Percentiles rank a stretch among this genome's conserved stretches.
Conservation (phyloP, 2,329 filamentous ascomycete species). For the Exophiala bonariae region DNA sequence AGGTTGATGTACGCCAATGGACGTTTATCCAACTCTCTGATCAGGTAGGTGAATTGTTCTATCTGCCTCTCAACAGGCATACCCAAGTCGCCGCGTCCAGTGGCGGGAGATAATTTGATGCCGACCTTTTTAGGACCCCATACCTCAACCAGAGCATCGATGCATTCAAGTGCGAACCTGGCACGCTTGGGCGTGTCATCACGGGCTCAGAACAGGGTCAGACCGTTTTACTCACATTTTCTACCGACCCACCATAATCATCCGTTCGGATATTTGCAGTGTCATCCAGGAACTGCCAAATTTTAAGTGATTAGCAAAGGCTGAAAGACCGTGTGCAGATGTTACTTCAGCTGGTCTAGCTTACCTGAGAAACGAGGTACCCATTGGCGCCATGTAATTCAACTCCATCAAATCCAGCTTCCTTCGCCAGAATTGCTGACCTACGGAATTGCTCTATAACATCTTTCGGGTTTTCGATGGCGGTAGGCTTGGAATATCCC, state of each 20-base stretch:
- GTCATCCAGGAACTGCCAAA: constrained; percentile 50
- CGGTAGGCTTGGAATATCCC: constrained; percentile 1
- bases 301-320: too few relatives aligned
- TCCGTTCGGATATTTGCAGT: constrained; percentile 50
- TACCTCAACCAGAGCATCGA: constrained; percentile 42
- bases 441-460: neutral
- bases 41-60: constrained; percentile 5
- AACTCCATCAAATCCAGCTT: constrained; percentile 56
- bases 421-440: constrained; percentile 52
- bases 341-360: neutral
- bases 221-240: constrained; percentile 1
- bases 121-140: constrained; percentile 47
- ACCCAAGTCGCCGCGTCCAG: constrained; percentile 4
- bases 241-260: constrained; percentile 44
- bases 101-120: constrained; percentile 44
- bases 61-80: constrained; percentile 8
- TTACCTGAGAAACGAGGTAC: constrained; percentile 3
- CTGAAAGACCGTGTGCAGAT: too few relatives aligned
- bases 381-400: constrained; percentile 45
- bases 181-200: constrained; percentile 49
- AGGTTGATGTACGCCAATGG: constrained; percentile 6
- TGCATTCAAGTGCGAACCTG: constrained; percentile 56
- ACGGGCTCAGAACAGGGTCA: neutral
- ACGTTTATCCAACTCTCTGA: constrained; percentile 7
- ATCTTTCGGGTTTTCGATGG: constrained; percentile 1